Evolutionary conservation across 1,284 basidiomycete genomes (phyloP), one percentile per base, ranked within the genome.

Genomic region (Sporisorium sorghi): DNA sequence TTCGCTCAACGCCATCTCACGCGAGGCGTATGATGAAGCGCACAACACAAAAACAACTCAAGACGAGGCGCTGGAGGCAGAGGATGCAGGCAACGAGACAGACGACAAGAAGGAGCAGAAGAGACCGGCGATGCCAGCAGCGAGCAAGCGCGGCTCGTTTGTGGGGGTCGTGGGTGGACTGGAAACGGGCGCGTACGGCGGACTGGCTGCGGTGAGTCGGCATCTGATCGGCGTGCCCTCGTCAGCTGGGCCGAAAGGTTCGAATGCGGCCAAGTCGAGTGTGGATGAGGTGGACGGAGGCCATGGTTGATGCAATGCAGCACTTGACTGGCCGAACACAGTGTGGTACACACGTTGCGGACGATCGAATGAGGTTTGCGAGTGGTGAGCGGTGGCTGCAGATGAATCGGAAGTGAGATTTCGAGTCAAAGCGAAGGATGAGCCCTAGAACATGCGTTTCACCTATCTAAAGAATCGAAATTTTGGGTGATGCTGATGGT

Each of bases 121-220:
- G n/a, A 55, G 60, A 42, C 65, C 69, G 28, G 6, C 51, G 11
- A 61, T 72, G 47, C 46, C 43, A 42, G 63, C 46, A 12, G 47
- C 60, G 28, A 69, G 43, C 47, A 78, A 75, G 21, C 46, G 75
- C 23, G 77, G 77, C 15, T 72, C 68, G 12, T 79, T 79, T 48
- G 72, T 79, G 2, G 77, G 77, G 6, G 74, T 79, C 1, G 77
- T 79, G 3, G 74, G 77, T 35, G 77, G 77, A 14, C 35, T 79
- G 32, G 77, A 79, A 28, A 79, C 77, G 15, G 77, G 77, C 12
- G 77, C 77, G 0, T 79, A 60, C 52, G 77, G 77, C 15, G 77
- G 71, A 17, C 48, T 79, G 33, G 64, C 74, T 9, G 74, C 74
- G 7, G 77, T 77, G 30, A 76, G 77, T 46, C 52, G 77, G 28